Base-by-base conservation (phyloP, 1,139 yeast species). In the Starmera stellimalicola region DNA sequence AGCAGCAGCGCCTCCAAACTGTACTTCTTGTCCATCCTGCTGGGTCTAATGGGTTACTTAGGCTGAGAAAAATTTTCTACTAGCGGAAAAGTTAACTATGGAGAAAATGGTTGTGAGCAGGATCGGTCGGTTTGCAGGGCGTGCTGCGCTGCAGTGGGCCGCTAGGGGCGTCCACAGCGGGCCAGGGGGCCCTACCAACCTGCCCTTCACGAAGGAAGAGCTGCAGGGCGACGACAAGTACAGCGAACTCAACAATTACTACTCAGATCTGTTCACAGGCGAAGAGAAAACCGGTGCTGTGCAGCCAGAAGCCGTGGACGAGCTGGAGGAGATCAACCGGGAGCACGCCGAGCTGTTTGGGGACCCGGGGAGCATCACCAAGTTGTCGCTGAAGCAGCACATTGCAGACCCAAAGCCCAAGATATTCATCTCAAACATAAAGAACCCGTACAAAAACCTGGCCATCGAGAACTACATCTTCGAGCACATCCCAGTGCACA, bases 381-480 rank as follows among this genome's bases (percentile, higher is more conserved):
- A 9, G 12, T 19, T 24, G 19, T 12, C 33, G 14, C 4, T 49
- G 42, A 27, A 40, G 46, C 25, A 43, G 33, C 30, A 27, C 22
- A 34, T 41, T 2, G 31, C 31, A 33, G 19, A 38, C 2, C 18
- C 19, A 3, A 22, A 18, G 9, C 45, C 44, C 16, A 30, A 38
- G 11, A 36, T 62, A 1, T 48, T 68, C 11, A 44, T 68, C 3
- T 72, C 87, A 10, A 58, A 56, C 1, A 62, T 73, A 2, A 55
- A 55, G n/a, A 70, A 81, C 48, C 97, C 98, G 3, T 75, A 65
- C 47, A 48, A 73, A 32, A 93, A 93, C 50, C 63, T 93, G 10
- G 88, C 96, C 2, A 52, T 87, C 6, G 99, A 93, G 48, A 83
- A 83, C 44, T 80, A 73, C 49, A 60, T 91, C 2, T 91, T 83